Evolutionary conservation across 306 rosid species (phyloP).

Genomic region (Citrullus amarus): DNA sequence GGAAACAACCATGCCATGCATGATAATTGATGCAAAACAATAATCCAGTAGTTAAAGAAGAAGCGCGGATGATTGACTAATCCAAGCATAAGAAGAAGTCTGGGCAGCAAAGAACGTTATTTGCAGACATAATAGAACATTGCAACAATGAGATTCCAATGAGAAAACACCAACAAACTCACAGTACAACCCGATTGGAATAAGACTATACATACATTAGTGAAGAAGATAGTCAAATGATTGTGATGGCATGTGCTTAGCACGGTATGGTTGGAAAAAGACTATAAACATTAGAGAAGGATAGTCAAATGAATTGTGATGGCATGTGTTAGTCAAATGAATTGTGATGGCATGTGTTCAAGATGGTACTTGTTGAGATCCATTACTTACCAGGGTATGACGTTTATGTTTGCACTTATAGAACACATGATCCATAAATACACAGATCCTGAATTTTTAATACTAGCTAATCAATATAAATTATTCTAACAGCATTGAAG

Average conservation of each 20-base stretch:
- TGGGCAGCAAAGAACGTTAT: too few relatives aligned
- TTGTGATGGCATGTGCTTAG: not conserved
- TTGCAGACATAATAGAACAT: not conserved
- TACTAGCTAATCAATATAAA: not conserved
- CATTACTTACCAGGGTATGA: not conserved
- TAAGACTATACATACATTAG: not conserved
- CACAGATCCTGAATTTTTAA: not conserved
- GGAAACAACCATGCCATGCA: not conserved
- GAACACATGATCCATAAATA: not conserved
- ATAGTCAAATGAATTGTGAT: not conserved
- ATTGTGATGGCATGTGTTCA: not conserved
- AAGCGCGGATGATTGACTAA: not conserved
- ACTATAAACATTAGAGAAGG: not conserved
- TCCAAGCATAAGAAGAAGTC: not conserved
- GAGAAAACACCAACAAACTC: not conserved
- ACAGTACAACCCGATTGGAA: not conserved
- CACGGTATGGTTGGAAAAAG: not conserved
- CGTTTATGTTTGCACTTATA: not conserved
- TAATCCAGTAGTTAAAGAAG: not conserved
- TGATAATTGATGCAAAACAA: not conserved
- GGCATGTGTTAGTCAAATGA: not conserved
- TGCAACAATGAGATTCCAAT: too few relatives aligned
- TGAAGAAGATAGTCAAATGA: not conserved
- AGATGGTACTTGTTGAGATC: not conserved
- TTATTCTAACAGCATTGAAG: not conserved